A percentile compares a stretch with the other conserved stretches of the same genome.
Evolutionary conservation across 163 green algal species (phyloP).

Genomic region (Volvox carteri): DNA sequence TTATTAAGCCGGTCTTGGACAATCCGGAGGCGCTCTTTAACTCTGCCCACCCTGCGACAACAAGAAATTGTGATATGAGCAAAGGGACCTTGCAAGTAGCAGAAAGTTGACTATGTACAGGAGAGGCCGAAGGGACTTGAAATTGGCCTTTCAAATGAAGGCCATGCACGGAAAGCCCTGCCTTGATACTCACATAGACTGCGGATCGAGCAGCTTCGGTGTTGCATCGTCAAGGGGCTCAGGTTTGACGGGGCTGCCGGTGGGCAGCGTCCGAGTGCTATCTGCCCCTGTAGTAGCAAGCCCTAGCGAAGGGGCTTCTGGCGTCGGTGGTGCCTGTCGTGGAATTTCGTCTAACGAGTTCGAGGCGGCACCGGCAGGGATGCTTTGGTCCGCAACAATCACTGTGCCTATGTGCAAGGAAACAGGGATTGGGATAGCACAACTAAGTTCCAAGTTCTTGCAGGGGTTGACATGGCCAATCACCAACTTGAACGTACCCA

Average conservation of each 20-base stretch:
- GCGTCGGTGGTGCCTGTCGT: background rate
- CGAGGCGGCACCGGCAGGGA: background rate
- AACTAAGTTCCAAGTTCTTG: too few relatives aligned
- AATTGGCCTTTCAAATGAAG: too few relatives aligned
- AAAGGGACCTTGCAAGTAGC: too few relatives aligned
- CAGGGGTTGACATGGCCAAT: too few relatives aligned
- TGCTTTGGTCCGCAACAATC: background rate
- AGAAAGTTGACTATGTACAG: too few relatives aligned
- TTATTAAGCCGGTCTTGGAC: slow-evolving; percentile 48
- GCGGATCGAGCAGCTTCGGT: background rate
- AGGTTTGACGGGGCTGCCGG: background rate
- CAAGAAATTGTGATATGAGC: too few relatives aligned
- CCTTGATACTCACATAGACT: background rate
- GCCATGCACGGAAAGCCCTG: background rate
- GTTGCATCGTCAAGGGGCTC: background rate
- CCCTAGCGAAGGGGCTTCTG: background rate
- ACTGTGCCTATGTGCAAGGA: background rate
- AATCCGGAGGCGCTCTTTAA: slow-evolving; percentile 3
- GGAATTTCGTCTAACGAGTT: background rate
- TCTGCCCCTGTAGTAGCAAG: background rate
- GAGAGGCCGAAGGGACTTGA: too few relatives aligned
- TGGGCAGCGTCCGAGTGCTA: background rate
- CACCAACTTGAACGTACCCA: too few relatives aligned
- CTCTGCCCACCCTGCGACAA: slow-evolving; percentile 48
- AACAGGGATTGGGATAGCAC: background rate